Evolutionary conservation across 129 eudicot species (phyloP).

Genomic region (Ambrosia artemisiifolia): DNA sequence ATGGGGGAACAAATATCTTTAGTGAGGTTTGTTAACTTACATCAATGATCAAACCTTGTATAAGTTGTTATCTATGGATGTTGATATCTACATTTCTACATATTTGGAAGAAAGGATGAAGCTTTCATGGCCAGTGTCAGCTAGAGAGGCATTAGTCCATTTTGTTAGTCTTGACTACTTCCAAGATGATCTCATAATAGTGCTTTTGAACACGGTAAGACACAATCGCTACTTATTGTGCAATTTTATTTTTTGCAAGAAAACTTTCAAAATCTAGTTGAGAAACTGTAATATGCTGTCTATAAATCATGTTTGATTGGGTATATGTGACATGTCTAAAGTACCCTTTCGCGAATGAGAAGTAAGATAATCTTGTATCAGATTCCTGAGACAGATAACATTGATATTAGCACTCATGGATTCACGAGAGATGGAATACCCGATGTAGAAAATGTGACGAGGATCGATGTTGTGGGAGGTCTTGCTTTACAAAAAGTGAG

Average conservation of each 20-base stretch:
- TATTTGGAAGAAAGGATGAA: conserved; percentile 97
- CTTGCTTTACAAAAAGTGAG: conserved; percentile 84
- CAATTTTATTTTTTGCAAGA: background rate
- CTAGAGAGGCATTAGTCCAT: conserved; percentile 79
- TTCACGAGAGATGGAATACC: conserved; percentile 73
- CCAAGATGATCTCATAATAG: conserved; percentile 75
- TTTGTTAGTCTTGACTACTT: conserved; percentile 67
- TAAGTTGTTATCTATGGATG: conserved; percentile 7
- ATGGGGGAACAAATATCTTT: conserved; percentile 75
- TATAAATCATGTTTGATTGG: background rate
- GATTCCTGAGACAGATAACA: conserved; percentile 70
- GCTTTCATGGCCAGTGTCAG: conserved; percentile 91
- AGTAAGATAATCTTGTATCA: conserved; percentile 14
- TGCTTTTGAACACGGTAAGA: conserved; percentile 75
- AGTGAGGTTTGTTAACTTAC: conserved; percentile 64
- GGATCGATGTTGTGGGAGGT: conserved; percentile 90
- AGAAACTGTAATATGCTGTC: background rate
- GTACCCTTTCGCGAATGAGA: conserved; percentile 7
- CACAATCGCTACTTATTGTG: background rate
- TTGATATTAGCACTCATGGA: conserved; percentile 63
- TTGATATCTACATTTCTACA: conserved; percentile 39
- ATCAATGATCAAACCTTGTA: background rate
- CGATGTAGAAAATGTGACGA: conserved; percentile 59
- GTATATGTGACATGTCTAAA: conserved; percentile 5
- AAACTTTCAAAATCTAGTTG: background rate